Base-by-base conservation (phyloP, 2,329 filamentous ascomycete genomes). In the Chaetomium sp. region DNA sequence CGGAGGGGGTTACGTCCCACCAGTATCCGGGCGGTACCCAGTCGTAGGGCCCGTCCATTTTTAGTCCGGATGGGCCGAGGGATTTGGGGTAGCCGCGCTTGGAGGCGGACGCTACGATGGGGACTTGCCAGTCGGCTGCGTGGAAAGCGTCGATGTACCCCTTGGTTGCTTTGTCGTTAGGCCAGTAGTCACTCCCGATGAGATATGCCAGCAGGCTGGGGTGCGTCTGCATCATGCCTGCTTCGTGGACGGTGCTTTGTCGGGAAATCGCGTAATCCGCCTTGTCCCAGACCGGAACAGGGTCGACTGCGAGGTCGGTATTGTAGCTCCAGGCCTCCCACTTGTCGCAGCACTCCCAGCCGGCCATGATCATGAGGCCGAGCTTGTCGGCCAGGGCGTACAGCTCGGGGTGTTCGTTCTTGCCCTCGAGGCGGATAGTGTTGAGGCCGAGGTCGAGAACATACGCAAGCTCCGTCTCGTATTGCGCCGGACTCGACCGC, bases 301-400 rank as follows among this genome's bases (percentile, higher is more conserved):
- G 68, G 11, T 9, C 8, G 47, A 72, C 67, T 6, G 68, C 58
- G 6, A 78, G 60, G 48, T 86, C 77, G 10, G 78, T 66, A 61
- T 85, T 85, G 65, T 85, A 84, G 49, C 63, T 66, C 81, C 81
- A 86, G 0, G 76, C 79, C 63, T 86, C 83, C 83, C 83, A 86
- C 64, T 86, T 86, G 61, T 85, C 79, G 65, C 83, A 86, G 66
- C 83, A 86, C 58, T 85, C 82, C 81, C 82, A 86, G 0, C 83
- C 83, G 0, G 81, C 71, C 40, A 86, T 70, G 0, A 86, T 67
- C 80, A 86, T 84, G 38, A 86, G 62, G 0, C 83, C 83, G 62
- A 84, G 69, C 3, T 74, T 70, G 61, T 85, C 81, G 1, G 82
- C 79, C 1, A 84, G 69, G 0, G 79, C 72, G 62, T 85, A 86